A percentile compares a stretch with the other conserved stretches of the same genome.
Evolutionary conservation across 306 rosid genomes (phyloP).

Genomic region (Lagenaria siceraria): DNA sequence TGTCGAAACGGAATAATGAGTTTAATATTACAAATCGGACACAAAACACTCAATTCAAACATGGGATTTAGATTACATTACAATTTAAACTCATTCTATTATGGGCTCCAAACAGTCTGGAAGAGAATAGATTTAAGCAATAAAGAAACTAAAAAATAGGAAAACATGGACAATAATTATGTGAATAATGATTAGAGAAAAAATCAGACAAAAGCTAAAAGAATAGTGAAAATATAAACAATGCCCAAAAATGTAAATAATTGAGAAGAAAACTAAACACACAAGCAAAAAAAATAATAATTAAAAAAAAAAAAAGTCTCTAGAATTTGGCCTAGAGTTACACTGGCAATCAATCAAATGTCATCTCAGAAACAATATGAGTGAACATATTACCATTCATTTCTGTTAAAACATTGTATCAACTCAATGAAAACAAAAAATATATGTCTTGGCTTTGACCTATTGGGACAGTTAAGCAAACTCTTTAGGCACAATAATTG

Average conservation of each 20-base stretch:
- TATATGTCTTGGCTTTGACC: not conserved
- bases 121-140: not conserved
- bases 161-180: not conserved
- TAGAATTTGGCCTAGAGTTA: not conserved
- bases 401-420: conserved; percentile 3
- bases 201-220: not conserved
- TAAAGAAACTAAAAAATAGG: not conserved
- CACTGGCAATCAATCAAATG: not conserved
- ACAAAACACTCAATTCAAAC: no score
- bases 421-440: not conserved
- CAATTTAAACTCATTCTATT: no score
- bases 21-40: no score
- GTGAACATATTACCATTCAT: not conserved
- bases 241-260: not conserved
- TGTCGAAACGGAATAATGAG: no score
- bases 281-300: no score
- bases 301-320: not conserved
- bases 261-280: not conserved
- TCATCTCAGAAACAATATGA: not conserved
- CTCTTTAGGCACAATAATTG: not conserved
- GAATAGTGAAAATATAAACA: not conserved
- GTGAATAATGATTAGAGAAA: not conserved
- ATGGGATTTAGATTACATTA: no score
- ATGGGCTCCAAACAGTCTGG: no score
- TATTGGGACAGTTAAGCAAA: not conserved